These are phyloP conservation scores for Mentha longifolia DNA, from an alignment of 257 asterid species.

Conservation along the genomic window DNA sequence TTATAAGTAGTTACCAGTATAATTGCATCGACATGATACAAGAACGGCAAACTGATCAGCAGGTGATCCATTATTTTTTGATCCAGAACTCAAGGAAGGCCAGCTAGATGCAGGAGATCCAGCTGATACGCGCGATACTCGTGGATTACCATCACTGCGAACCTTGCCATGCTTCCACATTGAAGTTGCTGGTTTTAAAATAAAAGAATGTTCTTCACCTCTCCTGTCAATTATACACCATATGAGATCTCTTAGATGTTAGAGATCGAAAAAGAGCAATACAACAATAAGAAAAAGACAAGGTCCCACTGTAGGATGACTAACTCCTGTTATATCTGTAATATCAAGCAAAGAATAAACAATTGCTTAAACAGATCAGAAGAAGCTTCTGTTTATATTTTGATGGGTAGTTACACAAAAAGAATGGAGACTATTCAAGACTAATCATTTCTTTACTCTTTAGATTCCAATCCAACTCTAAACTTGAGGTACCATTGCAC, in stretches of 20 bases:
- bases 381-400: slow-evolving; percentile 25
- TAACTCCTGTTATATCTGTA: slow-evolving; percentile 15
- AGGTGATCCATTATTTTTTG: slow-evolving; percentile 53
- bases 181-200: slow-evolving; percentile 84
- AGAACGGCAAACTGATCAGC: slow-evolving; percentile 81
- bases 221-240: slow-evolving; percentile 66
- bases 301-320: slow-evolving; percentile 15
- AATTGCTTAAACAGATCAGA: slow-evolving; percentile 19
- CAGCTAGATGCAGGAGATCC: slow-evolving; percentile 58
- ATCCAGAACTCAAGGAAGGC: slow-evolving; percentile 52
- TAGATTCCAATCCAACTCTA: slow-evolving; percentile 4
- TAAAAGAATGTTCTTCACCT: slow-evolving; percentile 98
- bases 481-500: neutral
- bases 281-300: slow-evolving; percentile 25
- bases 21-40: slow-evolving; percentile 96
- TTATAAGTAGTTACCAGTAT: slow-evolving; percentile 64
- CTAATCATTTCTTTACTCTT: neutral
- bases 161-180: slow-evolving; percentile 58
- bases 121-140: slow-evolving; percentile 47
- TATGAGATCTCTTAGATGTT: slow-evolving; percentile 25
- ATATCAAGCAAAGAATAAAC: slow-evolving; percentile 17
- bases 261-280: slow-evolving; percentile 33
- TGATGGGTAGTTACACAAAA: slow-evolving; percentile 1
- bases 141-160: slow-evolving; percentile 40
- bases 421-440: slow-evolving; percentile 1